Base-by-base conservation (phyloP, 2,329 filamentous ascomycete species). In the Penicillium sp. region DNA sequence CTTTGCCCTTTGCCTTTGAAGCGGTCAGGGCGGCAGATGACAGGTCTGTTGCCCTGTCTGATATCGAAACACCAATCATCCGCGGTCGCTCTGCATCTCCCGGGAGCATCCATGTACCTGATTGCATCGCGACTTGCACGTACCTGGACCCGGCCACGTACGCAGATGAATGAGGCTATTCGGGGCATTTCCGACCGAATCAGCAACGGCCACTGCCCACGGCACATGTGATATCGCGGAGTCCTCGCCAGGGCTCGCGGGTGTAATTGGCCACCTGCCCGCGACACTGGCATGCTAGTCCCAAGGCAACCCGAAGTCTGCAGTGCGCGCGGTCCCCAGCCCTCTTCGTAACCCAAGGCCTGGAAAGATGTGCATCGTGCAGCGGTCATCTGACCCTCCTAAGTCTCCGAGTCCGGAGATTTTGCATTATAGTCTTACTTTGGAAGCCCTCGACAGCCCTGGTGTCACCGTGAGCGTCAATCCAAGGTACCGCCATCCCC, bases 51-150 rank as follows among this genome's bases (percentile, higher is more conserved):
- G 28, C 15, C 29, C 33, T 42, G 51, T 49, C 39, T 44, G 45
- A 48, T 55, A 47, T 8, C 18, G 36, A 18, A 45, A 26, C 39
- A 34, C 57, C 53, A 61, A 58, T 58, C 39, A 55, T 23, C 36
- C 8, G 24, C n/a, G 23, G 16, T 16, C 44, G 26, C 47, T 33
- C 45, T 55, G 54, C 54, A 52, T 49, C 28, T 23, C 26, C 45
- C 47, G 47, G 54, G 58, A 49, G 47, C 10, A 61, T 56, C 59
- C 59, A 59, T 61, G 58, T 59, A 55, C 52, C 56, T 59, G 49
- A 29, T 23, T 34, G 41, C 33, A 41, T 44, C 10, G 26, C 28
- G 16, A 24, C 31, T 36, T 36, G n/a, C n/a, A 28, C 45, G 59
- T 61, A 55, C 56, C 56, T 61, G 51, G 54, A 45, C 28, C 33